These are phyloP conservation scores for Irpex lacteus DNA, from an alignment of 1,284 basidiomycete genomes.

Conservation along the genomic window DNA sequence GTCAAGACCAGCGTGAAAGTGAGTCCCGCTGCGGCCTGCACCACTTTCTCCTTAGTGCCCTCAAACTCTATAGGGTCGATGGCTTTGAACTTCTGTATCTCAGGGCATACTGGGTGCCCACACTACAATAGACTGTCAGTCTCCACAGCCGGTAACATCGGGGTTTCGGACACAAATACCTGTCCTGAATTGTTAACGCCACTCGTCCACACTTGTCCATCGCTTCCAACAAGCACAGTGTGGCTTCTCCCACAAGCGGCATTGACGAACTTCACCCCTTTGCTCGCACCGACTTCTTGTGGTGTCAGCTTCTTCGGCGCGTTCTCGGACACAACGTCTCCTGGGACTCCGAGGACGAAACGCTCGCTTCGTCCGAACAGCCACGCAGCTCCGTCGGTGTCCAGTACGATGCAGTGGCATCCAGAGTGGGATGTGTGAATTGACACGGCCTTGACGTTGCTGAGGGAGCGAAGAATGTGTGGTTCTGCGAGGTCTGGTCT, in stretches of 20 bases:
- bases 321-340: slow-evolving; percentile 67
- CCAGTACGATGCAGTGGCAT: slow-evolving; percentile 75
- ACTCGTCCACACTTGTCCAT: slow-evolving; percentile 81
- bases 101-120: slow-evolving; percentile 62
- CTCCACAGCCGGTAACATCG: too few species aligned
- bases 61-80: slow-evolving; percentile 55
- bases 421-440: slow-evolving; percentile 72
- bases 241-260: slow-evolving; percentile 85
- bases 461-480: slow-evolving; percentile 84
- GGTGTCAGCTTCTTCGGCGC: slow-evolving; percentile 65
- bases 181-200: slow-evolving; percentile 86
- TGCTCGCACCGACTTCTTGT: slow-evolving; percentile 56
- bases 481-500: slow-evolving; percentile 80
- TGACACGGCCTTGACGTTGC: slow-evolving; percentile 73
- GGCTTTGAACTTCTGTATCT: slow-evolving; percentile 63
- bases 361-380: slow-evolving; percentile 81
- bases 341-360: slow-evolving; percentile 52
- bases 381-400: slow-evolving; percentile 78
- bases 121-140: slow-evolving; percentile 44
- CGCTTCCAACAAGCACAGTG: slow-evolving; percentile 78
- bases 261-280: slow-evolving; percentile 67
- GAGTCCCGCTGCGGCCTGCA: slow-evolving; percentile 78
- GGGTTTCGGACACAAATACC: slow-evolving; percentile 37
- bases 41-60: slow-evolving; percentile 60
- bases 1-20: slow-evolving; percentile 85